Evolutionary conservation across 768 basidiomycete species (phyloP).

Genomic region (Leccinum imitatum): DNA sequence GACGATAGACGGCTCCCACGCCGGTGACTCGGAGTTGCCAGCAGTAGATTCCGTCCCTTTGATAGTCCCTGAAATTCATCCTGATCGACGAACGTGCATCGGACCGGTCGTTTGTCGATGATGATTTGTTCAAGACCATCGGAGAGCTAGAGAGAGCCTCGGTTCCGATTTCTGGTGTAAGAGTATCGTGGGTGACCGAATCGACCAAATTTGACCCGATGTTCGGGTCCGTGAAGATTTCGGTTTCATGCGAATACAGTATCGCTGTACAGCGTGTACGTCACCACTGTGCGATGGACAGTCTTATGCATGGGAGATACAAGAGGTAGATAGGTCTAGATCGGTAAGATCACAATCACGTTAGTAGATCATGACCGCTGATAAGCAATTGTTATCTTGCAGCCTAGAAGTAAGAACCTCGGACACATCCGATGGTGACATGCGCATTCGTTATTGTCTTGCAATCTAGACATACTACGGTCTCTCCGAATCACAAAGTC

Average conservation of each 20-base stretch:
- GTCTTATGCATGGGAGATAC: background rate
- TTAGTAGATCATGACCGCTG: background rate
- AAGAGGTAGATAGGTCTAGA: background rate
- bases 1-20: background rate
- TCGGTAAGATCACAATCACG: slow-evolving; percentile 11
- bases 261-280: background rate
- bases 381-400: background rate
- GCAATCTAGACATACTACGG: background rate
- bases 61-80: background rate
- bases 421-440: background rate
- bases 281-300: slow-evolving; percentile 3
- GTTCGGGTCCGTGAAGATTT: background rate
- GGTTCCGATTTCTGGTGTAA: slow-evolving; percentile 1
- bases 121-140: slow-evolving; percentile 2
- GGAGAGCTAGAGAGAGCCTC: slow-evolving; percentile 9
- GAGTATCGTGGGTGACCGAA: slow-evolving; percentile 11
- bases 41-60: background rate
- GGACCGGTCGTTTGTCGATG: slow-evolving; percentile 6
- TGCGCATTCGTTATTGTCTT: background rate
- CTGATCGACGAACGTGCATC: background rate
- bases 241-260: background rate
- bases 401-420: background rate
- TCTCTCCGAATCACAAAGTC: background rate
- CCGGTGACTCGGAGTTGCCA: background rate
- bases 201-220: background rate